Conservation (phyloP, 805 yeast species). For the Barnettozyma sp. region DNA sequence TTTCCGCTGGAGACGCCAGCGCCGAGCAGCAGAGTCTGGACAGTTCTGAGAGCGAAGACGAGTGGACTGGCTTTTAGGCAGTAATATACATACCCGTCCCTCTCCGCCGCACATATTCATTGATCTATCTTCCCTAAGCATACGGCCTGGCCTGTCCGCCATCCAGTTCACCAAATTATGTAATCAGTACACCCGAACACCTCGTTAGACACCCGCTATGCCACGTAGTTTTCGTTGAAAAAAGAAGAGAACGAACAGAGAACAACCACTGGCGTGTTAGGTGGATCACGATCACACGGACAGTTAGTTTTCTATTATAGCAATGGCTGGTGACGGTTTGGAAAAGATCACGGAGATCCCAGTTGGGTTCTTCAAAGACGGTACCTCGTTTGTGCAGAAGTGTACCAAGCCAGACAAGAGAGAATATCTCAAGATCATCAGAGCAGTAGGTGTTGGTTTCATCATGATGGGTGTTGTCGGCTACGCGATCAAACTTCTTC, state of each 20-base stretch:
- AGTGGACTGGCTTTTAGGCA: slow-evolving; percentile 36
- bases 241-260: neutral
- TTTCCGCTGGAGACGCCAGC: slow-evolving; percentile 17
- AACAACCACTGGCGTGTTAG: neutral
- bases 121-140: no score
- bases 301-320: slow-evolving; percentile 3
- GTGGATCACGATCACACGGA: neutral
- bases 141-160: no score
- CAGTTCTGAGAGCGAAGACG: slow-evolving; percentile 31
- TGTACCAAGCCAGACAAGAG: slow-evolving; percentile 90
- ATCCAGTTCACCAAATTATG: no score
- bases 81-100: no score
- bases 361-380: slow-evolving; percentile 85
- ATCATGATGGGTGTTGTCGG: slow-evolving; percentile 98
- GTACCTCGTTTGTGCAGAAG: slow-evolving; percentile 78
- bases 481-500: slow-evolving; percentile 86
- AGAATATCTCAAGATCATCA: slow-evolving; percentile 81
- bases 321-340: slow-evolving; percentile 48
- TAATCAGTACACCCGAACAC: no score
- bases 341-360: slow-evolving; percentile 84
- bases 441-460: slow-evolving; percentile 96
- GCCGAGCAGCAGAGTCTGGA: slow-evolving; percentile 17
- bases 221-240: no score
- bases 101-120: no score
- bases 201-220: no score